A percentile compares a stretch with the other conserved stretches of the same genome.
phyloP scores from a whole-genome alignment of 495 filamentous ascomycete genomes.

The Neurospora sp. region DNA sequence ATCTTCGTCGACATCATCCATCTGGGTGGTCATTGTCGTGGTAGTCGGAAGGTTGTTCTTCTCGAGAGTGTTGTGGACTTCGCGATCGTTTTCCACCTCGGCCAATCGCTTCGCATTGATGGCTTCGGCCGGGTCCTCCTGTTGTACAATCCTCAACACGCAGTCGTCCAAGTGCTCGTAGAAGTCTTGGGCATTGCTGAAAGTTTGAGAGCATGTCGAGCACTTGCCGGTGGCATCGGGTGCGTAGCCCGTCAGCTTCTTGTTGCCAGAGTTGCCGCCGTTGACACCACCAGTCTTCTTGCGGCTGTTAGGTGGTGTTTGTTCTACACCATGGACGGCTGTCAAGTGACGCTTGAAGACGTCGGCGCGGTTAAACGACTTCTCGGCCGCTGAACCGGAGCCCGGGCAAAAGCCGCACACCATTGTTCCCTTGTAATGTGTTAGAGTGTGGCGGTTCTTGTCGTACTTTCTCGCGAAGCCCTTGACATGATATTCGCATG shows the following conservation, averaged over 20 bases:
- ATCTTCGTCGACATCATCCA: conserved; percentile 55
- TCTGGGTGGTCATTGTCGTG: conserved; percentile 43
- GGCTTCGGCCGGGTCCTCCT: conserved; percentile 90
- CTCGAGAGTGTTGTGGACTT: conserved; percentile 74
- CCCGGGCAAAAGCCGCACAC: conserved; percentile 97
- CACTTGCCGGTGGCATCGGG: conserved; percentile 84
- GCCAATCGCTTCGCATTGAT: conserved; percentile 83
- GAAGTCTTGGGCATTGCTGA: conserved; percentile 92
- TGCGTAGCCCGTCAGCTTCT: conserved; percentile 53
- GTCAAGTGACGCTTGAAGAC: conserved; percentile 98
- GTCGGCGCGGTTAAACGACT: conserved; percentile 97
- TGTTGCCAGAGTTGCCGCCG: conserved; percentile 25
- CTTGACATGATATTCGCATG: conserved; percentile 91
- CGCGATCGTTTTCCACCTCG: conserved; percentile 73
- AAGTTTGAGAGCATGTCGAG: conserved; percentile 85
- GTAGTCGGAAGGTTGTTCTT: conserved; percentile 61
- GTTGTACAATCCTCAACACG: conserved; percentile 92
- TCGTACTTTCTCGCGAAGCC: conserved; percentile 95
- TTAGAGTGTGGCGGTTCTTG: conserved; percentile 94
- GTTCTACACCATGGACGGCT: conserved; percentile 89
- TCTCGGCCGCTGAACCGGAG: conserved; percentile 84
- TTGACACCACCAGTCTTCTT: conserved; percentile 47
- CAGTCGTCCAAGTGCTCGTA: conserved; percentile 99
- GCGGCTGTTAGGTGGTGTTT: conserved; percentile 90
- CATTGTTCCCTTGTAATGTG: conserved; percentile 99